Evolutionary conservation across 1,284 basidiomycete genomes (phyloP).

Genomic region (Tylopilus sp.): DNA sequence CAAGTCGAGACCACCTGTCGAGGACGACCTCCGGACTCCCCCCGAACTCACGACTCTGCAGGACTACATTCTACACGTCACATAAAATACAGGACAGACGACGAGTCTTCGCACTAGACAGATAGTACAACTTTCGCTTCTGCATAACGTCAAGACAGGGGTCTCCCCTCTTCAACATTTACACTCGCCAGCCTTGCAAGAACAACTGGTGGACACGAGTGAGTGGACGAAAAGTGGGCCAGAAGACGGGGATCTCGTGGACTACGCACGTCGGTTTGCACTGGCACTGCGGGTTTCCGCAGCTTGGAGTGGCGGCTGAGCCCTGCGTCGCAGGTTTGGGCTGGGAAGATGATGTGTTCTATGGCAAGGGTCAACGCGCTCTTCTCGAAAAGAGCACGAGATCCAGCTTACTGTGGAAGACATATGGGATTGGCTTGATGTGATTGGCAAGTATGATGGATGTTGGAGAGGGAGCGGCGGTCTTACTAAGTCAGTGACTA

Average conservation of each 20-base stretch:
- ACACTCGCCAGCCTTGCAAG: slow-evolving; percentile 20
- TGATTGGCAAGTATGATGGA: too few species aligned
- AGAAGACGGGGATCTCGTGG: neutral
- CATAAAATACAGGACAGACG: neutral
- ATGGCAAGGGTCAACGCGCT: neutral
- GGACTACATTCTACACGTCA: neutral
- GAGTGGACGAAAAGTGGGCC: neutral
- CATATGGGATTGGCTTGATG: neutral
- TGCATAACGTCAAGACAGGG: neutral
- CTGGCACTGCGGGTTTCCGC: slow-evolving; percentile 19
- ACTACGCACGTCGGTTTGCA: slow-evolving; percentile 19
- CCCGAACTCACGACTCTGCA: neutral
- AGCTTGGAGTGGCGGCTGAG: slow-evolving; percentile 6
- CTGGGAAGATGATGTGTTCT: slow-evolving; percentile 12
- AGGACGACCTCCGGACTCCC: neutral
- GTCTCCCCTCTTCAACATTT: slow-evolving; percentile 9
- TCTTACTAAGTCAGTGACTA: too few species aligned
- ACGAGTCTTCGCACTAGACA: neutral
- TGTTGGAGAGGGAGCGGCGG: too few species aligned
- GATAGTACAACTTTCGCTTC: neutral
- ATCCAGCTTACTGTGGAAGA: slow-evolving; percentile 12
- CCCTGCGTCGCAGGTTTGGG: slow-evolving; percentile 6
- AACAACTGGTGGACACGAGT: slow-evolving; percentile 10
- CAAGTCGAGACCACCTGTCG: too few species aligned
- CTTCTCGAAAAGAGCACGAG: neutral